Conservation (phyloP, 2,329 filamentous ascomycete species). For the Triangularia verruculosa region DNA sequence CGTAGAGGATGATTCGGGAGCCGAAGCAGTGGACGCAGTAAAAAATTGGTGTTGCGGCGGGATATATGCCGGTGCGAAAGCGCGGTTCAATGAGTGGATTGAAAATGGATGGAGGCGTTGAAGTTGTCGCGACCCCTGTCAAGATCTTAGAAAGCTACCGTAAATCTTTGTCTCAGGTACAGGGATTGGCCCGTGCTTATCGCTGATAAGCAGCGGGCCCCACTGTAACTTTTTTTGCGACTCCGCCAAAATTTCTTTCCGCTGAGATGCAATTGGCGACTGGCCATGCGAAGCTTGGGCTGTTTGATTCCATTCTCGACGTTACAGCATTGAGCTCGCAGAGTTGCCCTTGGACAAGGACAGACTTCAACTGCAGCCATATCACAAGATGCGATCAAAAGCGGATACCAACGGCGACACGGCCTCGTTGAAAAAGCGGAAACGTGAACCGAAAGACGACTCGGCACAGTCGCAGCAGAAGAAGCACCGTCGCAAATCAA, state of each 20-base stretch:
- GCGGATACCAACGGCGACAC: conserved; percentile 30
- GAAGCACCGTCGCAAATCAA: conserved; percentile 27
- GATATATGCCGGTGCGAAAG: not conserved
- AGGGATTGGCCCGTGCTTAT: conserved; percentile 26
- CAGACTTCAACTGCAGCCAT: not conserved
- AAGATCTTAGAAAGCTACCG: conserved; percentile 5
- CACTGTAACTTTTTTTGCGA: conserved; percentile 30
- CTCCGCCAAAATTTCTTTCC: conserved; percentile 31
- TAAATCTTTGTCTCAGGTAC: conserved; percentile 24
- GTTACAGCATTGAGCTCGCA: not conserved
- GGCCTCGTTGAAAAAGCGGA: conserved; percentile 33
- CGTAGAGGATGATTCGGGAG: not conserved
- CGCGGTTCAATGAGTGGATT: not conserved
- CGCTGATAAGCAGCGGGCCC: conserved; percentile 26
- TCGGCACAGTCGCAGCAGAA: conserved; percentile 24
- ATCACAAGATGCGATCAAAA: conserved; percentile 20
- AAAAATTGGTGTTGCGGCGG: not conserved
- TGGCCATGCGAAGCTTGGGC: conserved; percentile 5
- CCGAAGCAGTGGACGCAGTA: not conserved
- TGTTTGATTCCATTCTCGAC: conserved; percentile 9
- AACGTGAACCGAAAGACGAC: conserved; percentile 33
- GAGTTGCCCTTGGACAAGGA: not conserved
- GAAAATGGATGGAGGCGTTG: not conserved
- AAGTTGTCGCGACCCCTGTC: conserved; percentile 4
- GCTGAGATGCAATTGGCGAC: conserved; percentile 20